Percentiles rank a stretch among this genome's conserved stretches.
These are phyloP conservation scores for Cordyceps cicadae DNA, from an alignment of 2,329 filamentous ascomycete species.

Conservation along the genomic window DNA sequence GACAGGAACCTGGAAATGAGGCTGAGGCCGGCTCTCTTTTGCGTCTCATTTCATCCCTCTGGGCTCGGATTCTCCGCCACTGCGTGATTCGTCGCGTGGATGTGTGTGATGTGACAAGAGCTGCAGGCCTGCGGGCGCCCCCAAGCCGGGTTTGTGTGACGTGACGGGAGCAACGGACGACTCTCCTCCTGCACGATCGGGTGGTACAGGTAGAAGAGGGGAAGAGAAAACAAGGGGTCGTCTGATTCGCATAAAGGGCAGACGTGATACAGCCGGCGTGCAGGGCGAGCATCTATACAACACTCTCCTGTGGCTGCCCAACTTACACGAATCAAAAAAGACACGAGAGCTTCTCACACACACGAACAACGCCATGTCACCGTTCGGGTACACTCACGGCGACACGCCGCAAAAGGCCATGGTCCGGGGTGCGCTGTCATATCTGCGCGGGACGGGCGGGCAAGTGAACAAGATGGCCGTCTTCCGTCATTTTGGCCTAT, in stretches of 20 bases:
- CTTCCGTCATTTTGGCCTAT: conserved; percentile 31
- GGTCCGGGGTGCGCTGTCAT: conserved; percentile 32
- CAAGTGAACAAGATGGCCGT: conserved; percentile 33
- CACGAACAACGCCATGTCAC: conserved; percentile 8
- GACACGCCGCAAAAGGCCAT: conserved; percentile 31
- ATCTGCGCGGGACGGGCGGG: conserved; percentile 30
- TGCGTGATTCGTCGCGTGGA: not conserved
- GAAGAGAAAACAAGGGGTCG: not conserved
- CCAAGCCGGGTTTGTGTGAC: not conserved
- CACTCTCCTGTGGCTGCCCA: too few relatives aligned
- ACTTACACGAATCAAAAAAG: not conserved
- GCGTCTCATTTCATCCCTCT: not conserved
- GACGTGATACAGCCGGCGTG: not conserved
- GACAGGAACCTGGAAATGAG: not conserved
- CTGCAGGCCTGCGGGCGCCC: not conserved
- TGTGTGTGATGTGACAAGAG: not conserved
- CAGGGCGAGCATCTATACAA: not conserved
- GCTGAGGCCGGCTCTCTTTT: not conserved
- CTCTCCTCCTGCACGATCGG: not conserved
- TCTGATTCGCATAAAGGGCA: not conserved
- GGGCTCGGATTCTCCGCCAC: not conserved
- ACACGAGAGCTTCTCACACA: too few relatives aligned
- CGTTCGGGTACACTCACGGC: conserved; percentile 28
- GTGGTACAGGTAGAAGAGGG: not conserved
- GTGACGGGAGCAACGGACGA: not conserved